Base-by-base conservation (phyloP, 306 rosid genomes). In the Canavalia gladiata region DNA sequence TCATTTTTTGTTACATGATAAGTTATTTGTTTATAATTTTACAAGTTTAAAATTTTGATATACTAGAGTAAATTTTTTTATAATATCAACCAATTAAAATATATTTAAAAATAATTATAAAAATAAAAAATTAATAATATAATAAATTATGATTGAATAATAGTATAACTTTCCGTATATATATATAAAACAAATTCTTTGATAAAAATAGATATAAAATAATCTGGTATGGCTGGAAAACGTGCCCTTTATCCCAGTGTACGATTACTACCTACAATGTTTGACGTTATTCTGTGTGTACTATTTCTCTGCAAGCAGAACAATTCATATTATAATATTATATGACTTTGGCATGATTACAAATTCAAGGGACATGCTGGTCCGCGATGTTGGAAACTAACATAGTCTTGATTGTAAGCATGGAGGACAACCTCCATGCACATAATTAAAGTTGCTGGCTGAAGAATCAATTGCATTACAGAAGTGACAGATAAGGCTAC, bases 341-440 rank as follows among this genome's bases (percentile, higher is more conserved):
- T 3, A 9, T 29, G 82, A 65, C 76, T 50, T 35, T 30, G 70
- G 34, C 52, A 68, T 81, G 75, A 75, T 69, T 83, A 70, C 57
- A 28, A 70, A 18, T 33, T 31, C 6, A 50, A 60, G 59, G 67
- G 74, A 85, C 89, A 89, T 37, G 74, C 70, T 87, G 90, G 82
- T 12, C 90, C 87, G 57, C 6, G n/a, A 1, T 75, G 82, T 81
- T 75, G 89, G 81, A 78, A 81, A 71, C 78, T 54, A 75, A 56
- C 75, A 75, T 65, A 58, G 87, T 75, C 84, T 87, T 85, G 37
- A 67, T 66, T 64, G 75, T 64, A 75, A 78, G 86, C 87, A 83
- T 72, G 88, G 74, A 74, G 52, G 82, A 66, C 70, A 63, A 37
- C 55, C 64, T 41, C 63, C 69, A 75, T 75, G 68, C 78, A 75